Evolutionary conservation across 139 green algal genomes (phyloP), one percentile per base, ranked within the genome.

Genomic region (Chlamydomonas sp.): DNA sequence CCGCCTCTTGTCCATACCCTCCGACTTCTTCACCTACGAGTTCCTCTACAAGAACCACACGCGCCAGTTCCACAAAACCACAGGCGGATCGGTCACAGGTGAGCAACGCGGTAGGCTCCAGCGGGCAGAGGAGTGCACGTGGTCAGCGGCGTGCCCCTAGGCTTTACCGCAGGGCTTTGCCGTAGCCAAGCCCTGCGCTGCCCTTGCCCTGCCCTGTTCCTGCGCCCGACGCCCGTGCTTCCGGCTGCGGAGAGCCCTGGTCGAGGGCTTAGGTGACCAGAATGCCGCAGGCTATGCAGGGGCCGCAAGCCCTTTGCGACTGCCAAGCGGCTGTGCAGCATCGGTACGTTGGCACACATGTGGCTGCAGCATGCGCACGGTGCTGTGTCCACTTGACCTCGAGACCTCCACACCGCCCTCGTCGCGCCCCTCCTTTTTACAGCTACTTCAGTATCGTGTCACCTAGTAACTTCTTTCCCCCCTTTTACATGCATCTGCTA

Each of bases 41-140:
- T 90, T 79, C 77, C 71, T 92, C n/a, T 92, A 89, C 85, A 86
- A 86, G 69, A 90, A 90, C 82, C 89, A 92, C 89, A 90, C 86
- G 7, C 77, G 86, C 6, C 89, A 92, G 17, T 92, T 69, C 80
- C 89, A 92, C 62, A 18, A 2, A 18, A 63, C n/a, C 71, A 71
- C 20, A 2, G 14, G 12, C 6, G 79, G 17, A 86, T 71, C 0
- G 82, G 82, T 86, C n/a, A 18, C 68, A 57, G 76, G 12, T 3
- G 1, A 5, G 3, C 20, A 4, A 12, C 71, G 20, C 4, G 71
- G 4, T 58, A 4, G 18, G 5, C 20, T 77, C 4, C 12, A 5
- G 17, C 18, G 59, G 31, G 31, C 31, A 59, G 71, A 20, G 71
- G 17, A 59, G 18, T 18, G 71, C 3, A 12, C 20, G 59, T 18